A percentile compares a stretch with the other conserved stretches of the same genome.
phyloP scores from a whole-genome alignment of 2,329 filamentous ascomycete genomes.

The Penicillium vulpinum region DNA sequence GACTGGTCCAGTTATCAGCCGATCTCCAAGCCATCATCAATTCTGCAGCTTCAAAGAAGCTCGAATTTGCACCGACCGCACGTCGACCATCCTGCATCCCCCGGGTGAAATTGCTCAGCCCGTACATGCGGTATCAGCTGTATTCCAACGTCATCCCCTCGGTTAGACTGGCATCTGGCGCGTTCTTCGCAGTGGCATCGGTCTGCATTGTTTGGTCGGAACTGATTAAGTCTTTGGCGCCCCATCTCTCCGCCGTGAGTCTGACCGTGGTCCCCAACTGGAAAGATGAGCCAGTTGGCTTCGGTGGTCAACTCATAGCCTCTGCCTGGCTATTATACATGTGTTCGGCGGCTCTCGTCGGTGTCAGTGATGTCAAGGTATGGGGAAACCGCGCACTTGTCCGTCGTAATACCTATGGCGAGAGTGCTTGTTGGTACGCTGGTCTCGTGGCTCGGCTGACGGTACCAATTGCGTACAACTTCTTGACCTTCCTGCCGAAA shows the following conservation, averaged over 20 bases:
- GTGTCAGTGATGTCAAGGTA: conserved; percentile 91
- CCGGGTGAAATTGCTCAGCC: conserved; percentile 65
- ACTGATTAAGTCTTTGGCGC: conserved; percentile 77
- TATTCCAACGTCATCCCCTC: conserved; percentile 73
- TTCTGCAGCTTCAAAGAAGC: conserved; percentile 73
- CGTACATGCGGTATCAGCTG: conserved; percentile 76
- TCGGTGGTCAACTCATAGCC: conserved; percentile 81
- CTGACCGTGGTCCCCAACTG: conserved; percentile 66
- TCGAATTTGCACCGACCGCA: conserved; percentile 68
- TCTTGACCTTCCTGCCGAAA: conserved; percentile 80
- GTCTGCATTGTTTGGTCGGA: conserved; percentile 90
- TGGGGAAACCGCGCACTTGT: conserved; percentile 95
- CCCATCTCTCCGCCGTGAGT: conserved; percentile 70
- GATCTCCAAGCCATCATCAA: conserved; percentile 81
- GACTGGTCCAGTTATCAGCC: conserved; percentile 70
- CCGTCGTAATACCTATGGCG: conserved; percentile 83
- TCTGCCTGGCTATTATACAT: conserved; percentile 93
- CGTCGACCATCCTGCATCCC: conserved; percentile 58
- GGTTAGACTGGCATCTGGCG: conserved; percentile 64
- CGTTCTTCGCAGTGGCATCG: conserved; percentile 71
- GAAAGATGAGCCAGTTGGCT: conserved; percentile 73
- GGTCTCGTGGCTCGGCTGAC: conserved; percentile 89
- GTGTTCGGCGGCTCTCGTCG: conserved; percentile 83
- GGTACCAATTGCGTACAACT: conserved; percentile 93
- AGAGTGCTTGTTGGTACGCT: conserved; percentile 94